These are phyloP conservation scores for Xylariales sp. DNA, from an alignment of 2,329 filamentous ascomycete species.

Conservation along the genomic window DNA sequence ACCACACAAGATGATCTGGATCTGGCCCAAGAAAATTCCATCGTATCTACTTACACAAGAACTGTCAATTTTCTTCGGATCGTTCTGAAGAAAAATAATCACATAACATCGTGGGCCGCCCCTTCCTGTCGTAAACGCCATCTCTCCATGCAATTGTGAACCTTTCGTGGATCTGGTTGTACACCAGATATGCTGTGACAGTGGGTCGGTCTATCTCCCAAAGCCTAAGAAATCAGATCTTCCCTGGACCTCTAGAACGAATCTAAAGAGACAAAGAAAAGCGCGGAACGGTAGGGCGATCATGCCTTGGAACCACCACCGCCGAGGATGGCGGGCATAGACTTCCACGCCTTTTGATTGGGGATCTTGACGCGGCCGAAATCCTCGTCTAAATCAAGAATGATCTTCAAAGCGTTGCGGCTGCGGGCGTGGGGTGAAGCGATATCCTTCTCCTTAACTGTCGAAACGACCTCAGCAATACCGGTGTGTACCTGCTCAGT, in stretches of 20 bases:
- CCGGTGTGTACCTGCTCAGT: constrained; percentile 52
- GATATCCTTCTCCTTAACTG: constrained; percentile 56
- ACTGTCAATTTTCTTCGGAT: neutral
- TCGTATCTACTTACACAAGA: constrained; percentile 1
- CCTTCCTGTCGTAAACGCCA: constrained; percentile 2
- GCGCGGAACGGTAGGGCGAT: neutral
- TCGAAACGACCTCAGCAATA: constrained; percentile 58
- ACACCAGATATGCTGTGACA: constrained; percentile 3
- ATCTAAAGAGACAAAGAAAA: constrained; percentile 1
- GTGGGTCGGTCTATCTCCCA: constrained; percentile 8
- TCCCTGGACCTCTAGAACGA: constrained; percentile 5
- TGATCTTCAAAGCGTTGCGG: constrained; percentile 90
- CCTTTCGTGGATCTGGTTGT: neutral
- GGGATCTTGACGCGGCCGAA: constrained; percentile 72
- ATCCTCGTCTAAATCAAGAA: constrained; percentile 88
- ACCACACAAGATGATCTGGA: too few species aligned
- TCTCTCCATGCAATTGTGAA: neutral
- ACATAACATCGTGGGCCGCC: neutral
- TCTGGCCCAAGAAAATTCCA: too few species aligned
- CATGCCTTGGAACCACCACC: constrained; percentile 27
- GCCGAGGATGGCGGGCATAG: constrained; percentile 45
- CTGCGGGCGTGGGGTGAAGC: constrained; percentile 55
- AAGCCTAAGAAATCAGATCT: constrained; percentile 7
- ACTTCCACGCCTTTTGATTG: constrained; percentile 48
- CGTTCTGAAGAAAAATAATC: neutral